Evolutionary conservation across 139 green algal genomes (phyloP).

Genomic region (Dunaliella primolecta): DNA sequence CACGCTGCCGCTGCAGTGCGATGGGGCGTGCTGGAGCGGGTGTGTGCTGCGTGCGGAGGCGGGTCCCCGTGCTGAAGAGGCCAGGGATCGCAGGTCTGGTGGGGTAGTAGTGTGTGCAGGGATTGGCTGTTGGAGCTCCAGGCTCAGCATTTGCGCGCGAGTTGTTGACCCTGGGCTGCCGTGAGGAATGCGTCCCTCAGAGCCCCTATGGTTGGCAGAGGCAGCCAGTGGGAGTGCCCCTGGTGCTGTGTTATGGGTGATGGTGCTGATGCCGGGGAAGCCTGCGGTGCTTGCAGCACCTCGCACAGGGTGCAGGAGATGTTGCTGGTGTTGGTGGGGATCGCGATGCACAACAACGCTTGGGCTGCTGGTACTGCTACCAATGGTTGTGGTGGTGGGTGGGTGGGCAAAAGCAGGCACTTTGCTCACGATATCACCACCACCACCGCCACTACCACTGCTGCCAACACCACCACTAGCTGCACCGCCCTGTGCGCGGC

Average conservation of each 20-base stretch:
- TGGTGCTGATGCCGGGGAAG: background rate
- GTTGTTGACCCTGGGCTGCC: background rate
- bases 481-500: too few species aligned
- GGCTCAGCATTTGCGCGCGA: background rate
- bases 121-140: background rate
- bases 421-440: too few species aligned
- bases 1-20: too few species aligned
- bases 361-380: background rate
- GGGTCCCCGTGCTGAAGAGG: too few species aligned
- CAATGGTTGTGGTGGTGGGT: background rate
- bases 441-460: too few species aligned
- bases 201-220: background rate
- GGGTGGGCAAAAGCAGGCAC: background rate
- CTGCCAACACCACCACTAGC: too few species aligned
- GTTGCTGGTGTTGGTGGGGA: too few species aligned
- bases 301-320: too few species aligned
- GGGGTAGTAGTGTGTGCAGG: background rate
- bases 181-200: background rate
- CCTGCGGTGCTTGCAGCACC: background rate
- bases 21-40: background rate
- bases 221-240: background rate
- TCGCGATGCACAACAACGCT: too few species aligned
- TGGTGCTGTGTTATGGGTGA: background rate
- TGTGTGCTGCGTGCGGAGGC: background rate
- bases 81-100: background rate